Evolutionary conservation across 2,329 filamentous ascomycete species (phyloP), one percentile per base, ranked within the genome.

Genomic region (Didymella exigua): DNA sequence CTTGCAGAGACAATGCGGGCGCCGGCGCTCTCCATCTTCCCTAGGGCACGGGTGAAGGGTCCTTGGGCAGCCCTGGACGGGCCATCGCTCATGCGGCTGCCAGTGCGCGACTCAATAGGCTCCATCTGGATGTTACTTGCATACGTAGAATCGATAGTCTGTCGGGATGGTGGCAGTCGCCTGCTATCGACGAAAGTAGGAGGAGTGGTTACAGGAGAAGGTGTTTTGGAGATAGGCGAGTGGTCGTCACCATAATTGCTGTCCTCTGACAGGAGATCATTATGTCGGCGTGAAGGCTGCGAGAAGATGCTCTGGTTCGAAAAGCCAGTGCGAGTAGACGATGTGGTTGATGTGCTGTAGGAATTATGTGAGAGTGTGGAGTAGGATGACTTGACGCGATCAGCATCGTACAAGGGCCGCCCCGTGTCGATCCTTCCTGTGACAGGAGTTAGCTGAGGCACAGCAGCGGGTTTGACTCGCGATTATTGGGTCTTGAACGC

Each of bases 1-100:
- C 66, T 59, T 19, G 65, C 54, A 14, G 63, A 62, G 43, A 67
- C 61, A 38, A 69, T 69, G 54, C 65, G 65, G 19, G 63, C 46
- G 30, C 66, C 60, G 11, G 65, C 66, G 40, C 52, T 60, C 41
- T 68, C 62, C 62, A 69, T 69, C 57, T 68, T 69, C 8, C 60
- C 58, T 33, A 69, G 34, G 4, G 63, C 63, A 18, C 66, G 65
- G 5, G 60, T 56, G 40, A 69, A 68, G 11, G 65, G 66, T 3
- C 56, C 55, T 41, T 60, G 59, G 16, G 58, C 46, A 14, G 54
- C 41, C 53, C 65, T 66, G 43, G 46, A 31, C n/a, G 51, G 50
- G 18, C 61, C 59, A 21, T 67, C 64, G 10, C 61, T 57, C 44
- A 60, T 57, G 16, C 58, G 56, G 50, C 64, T 65, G 19, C 59